Evolutionary conservation across 2,329 filamentous ascomycete species (phyloP).

Genomic region (Pestalotiopsis fici): DNA sequence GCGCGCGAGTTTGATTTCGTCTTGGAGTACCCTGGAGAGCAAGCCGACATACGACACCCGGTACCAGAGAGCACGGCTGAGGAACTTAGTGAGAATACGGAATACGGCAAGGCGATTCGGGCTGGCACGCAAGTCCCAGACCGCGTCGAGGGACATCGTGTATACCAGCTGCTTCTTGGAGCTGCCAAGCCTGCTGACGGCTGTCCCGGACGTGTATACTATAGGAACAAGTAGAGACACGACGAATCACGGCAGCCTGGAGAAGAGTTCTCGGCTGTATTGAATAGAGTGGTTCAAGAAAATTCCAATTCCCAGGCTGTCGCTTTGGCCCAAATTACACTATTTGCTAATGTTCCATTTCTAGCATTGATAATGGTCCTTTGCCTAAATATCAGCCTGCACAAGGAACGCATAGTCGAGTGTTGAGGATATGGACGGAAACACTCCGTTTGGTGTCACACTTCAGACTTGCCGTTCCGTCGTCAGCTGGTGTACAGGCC

Average conservation of each 20-base stretch:
- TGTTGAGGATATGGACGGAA: background rate
- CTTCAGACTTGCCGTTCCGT: background rate
- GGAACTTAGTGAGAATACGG: background rate
- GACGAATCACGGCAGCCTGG: background rate
- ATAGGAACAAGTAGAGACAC: background rate
- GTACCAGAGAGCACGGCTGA: background rate
- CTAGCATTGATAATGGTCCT: too few species aligned
- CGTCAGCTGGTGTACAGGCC: background rate
- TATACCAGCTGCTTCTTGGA: background rate
- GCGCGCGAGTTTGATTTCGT: constrained; percentile 6
- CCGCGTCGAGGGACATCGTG: background rate
- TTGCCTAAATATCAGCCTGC: too few species aligned
- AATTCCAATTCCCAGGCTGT: too few species aligned
- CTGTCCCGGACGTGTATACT: constrained; percentile 1
- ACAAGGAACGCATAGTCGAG: too few species aligned
- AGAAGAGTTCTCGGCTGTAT: background rate
- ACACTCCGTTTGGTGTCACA: background rate
- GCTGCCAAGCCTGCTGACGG: constrained; percentile 1
- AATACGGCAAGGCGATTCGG: constrained; percentile 2
- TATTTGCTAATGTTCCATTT: too few species aligned
- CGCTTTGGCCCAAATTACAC: too few species aligned
- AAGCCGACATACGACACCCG: background rate
- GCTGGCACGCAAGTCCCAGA: background rate
- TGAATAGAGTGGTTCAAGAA: background rate
- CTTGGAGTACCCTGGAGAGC: constrained; percentile 1